Conservation (phyloP, 345 rosid species). For the Firmiana major region DNA sequence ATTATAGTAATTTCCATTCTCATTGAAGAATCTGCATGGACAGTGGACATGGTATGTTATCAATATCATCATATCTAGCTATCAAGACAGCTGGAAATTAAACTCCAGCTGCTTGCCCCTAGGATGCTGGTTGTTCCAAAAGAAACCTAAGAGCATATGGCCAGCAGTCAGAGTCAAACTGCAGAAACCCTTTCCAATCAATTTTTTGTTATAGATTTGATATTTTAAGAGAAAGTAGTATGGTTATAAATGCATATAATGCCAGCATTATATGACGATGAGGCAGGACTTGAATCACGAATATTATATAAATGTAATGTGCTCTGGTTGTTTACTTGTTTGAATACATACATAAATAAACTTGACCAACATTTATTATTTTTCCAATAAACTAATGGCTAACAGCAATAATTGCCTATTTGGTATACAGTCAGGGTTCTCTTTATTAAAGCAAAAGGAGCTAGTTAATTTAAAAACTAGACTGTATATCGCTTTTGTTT, state of each 20-base stretch:
- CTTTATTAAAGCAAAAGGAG: not conserved
- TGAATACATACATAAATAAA: too few relatives aligned
- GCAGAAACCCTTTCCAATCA: not conserved
- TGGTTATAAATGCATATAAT: too few relatives aligned
- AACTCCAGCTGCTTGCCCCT: not conserved
- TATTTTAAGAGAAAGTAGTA: not conserved
- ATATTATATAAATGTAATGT: too few relatives aligned
- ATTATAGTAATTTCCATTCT: not conserved
- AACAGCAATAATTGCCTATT: not conserved
- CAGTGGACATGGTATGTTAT: not conserved
- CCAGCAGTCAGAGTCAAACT: not conserved
- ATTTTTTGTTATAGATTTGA: not conserved
- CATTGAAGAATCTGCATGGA: not conserved
- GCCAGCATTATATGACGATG: too few relatives aligned
- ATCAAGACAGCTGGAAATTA: not conserved
- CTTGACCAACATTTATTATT: not conserved
- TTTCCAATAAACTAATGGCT: not conserved
- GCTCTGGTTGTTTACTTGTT: too few relatives aligned
- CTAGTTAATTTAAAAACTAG: not conserved
- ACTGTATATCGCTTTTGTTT: not conserved
- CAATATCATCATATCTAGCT: not conserved
- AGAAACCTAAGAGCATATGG: not conserved
- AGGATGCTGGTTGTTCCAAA: not conserved
- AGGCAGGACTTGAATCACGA: not conserved
- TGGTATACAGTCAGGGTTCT: not conserved